Evolutionary conservation across 202 grass and related monocot genomes (phyloP).

Genomic region (Bolboschoenoplectus hybrid): DNA sequence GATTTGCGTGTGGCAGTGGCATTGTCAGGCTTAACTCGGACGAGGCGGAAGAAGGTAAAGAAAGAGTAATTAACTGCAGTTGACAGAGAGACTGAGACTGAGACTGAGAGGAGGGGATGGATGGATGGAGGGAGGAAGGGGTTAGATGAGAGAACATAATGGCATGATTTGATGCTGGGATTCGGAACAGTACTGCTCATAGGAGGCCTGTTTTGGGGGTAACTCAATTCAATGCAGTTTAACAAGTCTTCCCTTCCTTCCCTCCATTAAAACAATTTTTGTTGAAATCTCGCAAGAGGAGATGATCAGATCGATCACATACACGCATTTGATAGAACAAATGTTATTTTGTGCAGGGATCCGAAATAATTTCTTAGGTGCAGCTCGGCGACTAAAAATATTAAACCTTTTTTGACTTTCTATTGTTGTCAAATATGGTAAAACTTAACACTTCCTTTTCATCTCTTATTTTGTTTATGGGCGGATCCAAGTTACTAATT

Average conservation of each 20-base stretch:
- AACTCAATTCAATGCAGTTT: not conserved
- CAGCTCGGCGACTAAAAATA: no score
- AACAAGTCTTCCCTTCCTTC: no score
- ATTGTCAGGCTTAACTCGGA: slow-evolving; percentile 23
- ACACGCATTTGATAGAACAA: not conserved
- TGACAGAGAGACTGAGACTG: not conserved
- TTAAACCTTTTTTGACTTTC: no score
- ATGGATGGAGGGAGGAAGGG: not conserved
- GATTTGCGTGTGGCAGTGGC: slow-evolving; percentile 30
- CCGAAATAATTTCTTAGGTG: not conserved
- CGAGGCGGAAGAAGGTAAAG: not conserved
- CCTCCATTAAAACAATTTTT: no score
- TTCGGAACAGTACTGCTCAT: not conserved
- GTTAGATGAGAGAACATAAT: not conserved
- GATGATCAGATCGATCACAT: no score
- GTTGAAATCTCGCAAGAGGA: not conserved
- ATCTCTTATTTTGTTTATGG: no score
- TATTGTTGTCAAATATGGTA: no score
- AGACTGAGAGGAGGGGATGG: not conserved
- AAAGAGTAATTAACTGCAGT: slow-evolving; percentile 21
- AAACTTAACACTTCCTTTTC: no score
- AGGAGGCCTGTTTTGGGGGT: not conserved
- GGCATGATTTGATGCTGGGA: not conserved
- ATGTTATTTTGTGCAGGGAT: not conserved
- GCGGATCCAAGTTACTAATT: no score